These are phyloP conservation scores for Nepenthes alata DNA, from an alignment of 179 eudicot species.

Conservation along the genomic window DNA sequence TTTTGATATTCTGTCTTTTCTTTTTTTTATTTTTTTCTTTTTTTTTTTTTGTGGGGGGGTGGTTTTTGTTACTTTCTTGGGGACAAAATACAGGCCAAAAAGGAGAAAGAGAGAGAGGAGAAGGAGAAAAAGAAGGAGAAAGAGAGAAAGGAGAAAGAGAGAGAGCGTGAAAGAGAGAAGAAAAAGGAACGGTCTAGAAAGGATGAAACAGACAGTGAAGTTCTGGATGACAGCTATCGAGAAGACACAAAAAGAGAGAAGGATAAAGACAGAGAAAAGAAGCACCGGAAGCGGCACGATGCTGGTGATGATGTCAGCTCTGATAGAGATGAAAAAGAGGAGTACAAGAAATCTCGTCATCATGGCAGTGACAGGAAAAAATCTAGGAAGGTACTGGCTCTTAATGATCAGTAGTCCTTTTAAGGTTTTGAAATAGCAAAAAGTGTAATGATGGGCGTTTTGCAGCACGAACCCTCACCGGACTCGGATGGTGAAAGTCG, in stretches of 20 bases:
- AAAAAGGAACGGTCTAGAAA: slow-evolving; percentile 56
- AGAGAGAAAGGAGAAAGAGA: slow-evolving; percentile 30
- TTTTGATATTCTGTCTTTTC: neutral
- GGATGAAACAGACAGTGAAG: slow-evolving; percentile 68
- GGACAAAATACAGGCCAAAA: slow-evolving; percentile 45
- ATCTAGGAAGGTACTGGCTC: slow-evolving; percentile 61
- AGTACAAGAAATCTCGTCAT: slow-evolving; percentile 67
- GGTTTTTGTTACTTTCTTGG: neutral
- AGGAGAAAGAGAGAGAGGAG: slow-evolving; percentile 77
- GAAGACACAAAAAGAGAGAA: slow-evolving; percentile 63
- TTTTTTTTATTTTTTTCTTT: neutral
- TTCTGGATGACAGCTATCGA: slow-evolving; percentile 38
- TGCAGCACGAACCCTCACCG: slow-evolving; percentile 81
- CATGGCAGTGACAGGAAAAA: slow-evolving; percentile 91
- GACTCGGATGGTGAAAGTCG: slow-evolving; percentile 83
- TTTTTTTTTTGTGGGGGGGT: neutral
- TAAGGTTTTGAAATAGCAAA: neutral
- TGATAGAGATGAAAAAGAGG: slow-evolving; percentile 82
- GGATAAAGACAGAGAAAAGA: slow-evolving; percentile 62
- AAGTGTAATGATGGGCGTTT: neutral
- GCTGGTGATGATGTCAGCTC: slow-evolving; percentile 61
- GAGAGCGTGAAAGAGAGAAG: slow-evolving; percentile 38
- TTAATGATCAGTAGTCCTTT: neutral
- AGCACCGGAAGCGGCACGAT: slow-evolving; percentile 86
- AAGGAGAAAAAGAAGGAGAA: slow-evolving; percentile 39